Evolutionary conservation across 2,329 filamentous ascomycete species (phyloP).

Genomic region (Pestalotiopsis sp.): DNA sequence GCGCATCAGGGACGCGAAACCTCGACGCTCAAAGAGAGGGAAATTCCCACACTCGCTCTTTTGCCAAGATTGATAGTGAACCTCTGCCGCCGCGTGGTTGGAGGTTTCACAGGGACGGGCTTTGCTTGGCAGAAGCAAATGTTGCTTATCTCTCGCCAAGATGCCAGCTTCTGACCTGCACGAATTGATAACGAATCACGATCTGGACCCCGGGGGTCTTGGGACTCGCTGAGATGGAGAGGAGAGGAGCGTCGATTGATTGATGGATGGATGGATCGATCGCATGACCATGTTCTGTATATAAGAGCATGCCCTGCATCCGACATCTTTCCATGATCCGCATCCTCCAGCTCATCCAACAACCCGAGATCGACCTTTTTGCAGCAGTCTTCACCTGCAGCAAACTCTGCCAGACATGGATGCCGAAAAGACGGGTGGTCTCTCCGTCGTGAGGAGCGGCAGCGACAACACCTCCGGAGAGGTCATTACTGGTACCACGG

Average conservation of each 20-base stretch:
- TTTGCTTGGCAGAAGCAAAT: neutral
- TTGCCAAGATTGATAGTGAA: slow-evolving; percentile 7
- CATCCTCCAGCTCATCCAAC: neutral
- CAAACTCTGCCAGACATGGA: neutral
- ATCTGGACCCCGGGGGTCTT: neutral
- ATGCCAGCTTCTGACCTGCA: neutral
- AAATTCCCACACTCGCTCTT: neutral
- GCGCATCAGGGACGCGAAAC: neutral
- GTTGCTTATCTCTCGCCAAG: slow-evolving; percentile 7
- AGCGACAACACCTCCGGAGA: slow-evolving; percentile 12
- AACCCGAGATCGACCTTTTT: neutral
- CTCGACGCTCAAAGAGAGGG: neutral
- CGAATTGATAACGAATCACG: slow-evolving; percentile 7
- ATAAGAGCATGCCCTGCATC: neutral
- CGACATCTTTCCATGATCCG: neutral
- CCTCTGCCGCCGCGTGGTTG: neutral
- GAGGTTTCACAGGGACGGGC: neutral
- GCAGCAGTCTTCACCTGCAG: neutral
- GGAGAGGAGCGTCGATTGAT: neutral
- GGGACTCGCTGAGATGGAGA: neutral
- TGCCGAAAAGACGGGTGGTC: slow-evolving; percentile 7
- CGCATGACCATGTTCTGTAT: neutral
- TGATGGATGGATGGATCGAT: neutral
- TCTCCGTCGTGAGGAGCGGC: slow-evolving; percentile 1
- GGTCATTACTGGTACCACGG: slow-evolving; percentile 1